Conservation (phyloP, 345 rosid genomes). For the Orychophragmus violaceus region DNA sequence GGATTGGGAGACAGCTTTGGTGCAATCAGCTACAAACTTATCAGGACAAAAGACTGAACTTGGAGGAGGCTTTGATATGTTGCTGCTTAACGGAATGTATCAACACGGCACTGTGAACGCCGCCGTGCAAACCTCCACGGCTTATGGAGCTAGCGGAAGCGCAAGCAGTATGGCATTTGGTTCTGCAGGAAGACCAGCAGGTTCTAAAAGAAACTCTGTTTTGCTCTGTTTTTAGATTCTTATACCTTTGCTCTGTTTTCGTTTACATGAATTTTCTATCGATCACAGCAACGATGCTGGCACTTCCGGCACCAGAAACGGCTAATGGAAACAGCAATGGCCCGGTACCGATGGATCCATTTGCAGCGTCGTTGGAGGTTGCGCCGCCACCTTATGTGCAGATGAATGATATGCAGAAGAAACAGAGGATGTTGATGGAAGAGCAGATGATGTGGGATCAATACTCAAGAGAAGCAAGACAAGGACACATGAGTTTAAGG, state of each 20-base stretch:
- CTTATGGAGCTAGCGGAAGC: neutral
- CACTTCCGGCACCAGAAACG: neutral
- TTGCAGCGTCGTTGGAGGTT: neutral
- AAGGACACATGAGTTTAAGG: neutral
- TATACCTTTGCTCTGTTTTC: neutral
- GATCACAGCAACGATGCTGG: neutral
- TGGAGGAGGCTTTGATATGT: neutral
- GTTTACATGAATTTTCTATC: neutral
- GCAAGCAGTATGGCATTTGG: neutral
- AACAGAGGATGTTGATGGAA: neutral
- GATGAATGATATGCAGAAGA: neutral
- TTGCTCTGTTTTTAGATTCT: neutral
- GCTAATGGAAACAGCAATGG: neutral
- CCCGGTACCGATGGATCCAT: neutral
- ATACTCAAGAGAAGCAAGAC: neutral
- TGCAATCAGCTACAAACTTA: neutral
- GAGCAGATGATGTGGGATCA: neutral
- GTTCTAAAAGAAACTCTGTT: neutral
- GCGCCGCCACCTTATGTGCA: neutral
- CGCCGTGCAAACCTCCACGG: neutral
- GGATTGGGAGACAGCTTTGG: neutral
- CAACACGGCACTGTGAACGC: neutral
- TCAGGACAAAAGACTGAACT: neutral
- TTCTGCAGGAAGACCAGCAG: neutral
- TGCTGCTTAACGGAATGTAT: neutral